These are phyloP conservation scores for Mortierella claussenii DNA, from an alignment of 192 early-diverging fungal species.

Conservation along the genomic window DNA sequence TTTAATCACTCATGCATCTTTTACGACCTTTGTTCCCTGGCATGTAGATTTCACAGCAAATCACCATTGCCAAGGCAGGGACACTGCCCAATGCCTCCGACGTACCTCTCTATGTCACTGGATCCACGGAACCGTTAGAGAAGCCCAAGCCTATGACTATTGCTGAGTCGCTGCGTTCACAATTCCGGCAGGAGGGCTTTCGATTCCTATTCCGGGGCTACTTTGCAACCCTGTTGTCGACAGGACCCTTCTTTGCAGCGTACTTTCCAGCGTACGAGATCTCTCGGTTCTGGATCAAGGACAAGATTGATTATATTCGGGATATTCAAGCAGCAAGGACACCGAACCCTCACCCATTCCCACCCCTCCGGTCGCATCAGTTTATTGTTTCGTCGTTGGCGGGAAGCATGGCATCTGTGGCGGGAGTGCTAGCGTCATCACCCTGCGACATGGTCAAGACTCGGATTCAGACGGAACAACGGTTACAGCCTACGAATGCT, in stretches of 20 bases:
- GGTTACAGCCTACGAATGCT: conserved; percentile 26
- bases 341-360: conserved; percentile 30
- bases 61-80: conserved; percentile 42
- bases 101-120: conserved; percentile 34
- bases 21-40: neutral
- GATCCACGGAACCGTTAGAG: conserved; percentile 19
- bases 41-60: conserved; percentile 33
- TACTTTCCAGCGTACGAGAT: conserved; percentile 50
- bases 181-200: conserved; percentile 34
- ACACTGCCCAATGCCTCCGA: conserved; percentile 27
- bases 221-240: conserved; percentile 34
- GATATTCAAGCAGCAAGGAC: conserved; percentile 18
- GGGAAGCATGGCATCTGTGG: conserved; percentile 34
- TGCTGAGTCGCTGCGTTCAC: conserved; percentile 19
- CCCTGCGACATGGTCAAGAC: conserved; percentile 51
- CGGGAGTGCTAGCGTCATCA: conserved; percentile 32
- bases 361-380: conserved; percentile 14
- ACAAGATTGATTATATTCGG: conserved; percentile 30
- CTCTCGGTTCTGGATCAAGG: conserved; percentile 21
- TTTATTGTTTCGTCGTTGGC: conserved; percentile 40
- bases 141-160: conserved; percentile 26
- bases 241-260: conserved; percentile 42
- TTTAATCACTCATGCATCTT: neutral
- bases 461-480: conserved; percentile 48
- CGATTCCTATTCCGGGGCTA: conserved; percentile 49